A percentile compares a stretch with the other conserved stretches of the same genome.
Conservation (phyloP, 2,329 filamentous ascomycete species). For the Microdochium paspali region DNA sequence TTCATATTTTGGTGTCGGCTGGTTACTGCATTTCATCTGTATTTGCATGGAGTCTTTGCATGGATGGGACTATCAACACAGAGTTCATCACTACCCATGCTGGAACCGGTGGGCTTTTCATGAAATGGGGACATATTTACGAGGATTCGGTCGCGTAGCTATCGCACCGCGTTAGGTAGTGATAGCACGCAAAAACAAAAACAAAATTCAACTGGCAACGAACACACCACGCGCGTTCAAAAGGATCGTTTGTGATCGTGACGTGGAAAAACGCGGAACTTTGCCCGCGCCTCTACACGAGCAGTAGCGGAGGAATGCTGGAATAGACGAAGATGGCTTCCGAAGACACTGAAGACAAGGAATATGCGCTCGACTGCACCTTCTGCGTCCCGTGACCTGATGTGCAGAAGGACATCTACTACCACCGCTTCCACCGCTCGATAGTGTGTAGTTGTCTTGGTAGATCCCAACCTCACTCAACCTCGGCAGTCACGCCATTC, state of each 20-base stretch:
- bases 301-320: too few species aligned
- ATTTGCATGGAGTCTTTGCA: conserved; percentile 1
- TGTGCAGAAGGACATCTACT: too few species aligned
- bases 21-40: conserved; percentile 11
- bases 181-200: background rate
- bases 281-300: too few species aligned
- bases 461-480: too few species aligned
- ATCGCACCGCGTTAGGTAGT: conserved; percentile 1
- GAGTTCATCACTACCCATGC: background rate
- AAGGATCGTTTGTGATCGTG: background rate
- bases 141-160: background rate
- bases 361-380: too few species aligned
- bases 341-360: too few species aligned
- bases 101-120: background rate
- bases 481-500: too few species aligned
- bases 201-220: conserved; percentile 1
- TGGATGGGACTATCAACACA: conserved; percentile 1
- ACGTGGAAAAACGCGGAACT: background rate
- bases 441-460: too few species aligned
- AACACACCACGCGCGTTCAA: background rate
- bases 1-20: conserved; percentile 16
- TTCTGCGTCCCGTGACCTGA: too few species aligned
- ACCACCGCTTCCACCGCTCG: too few species aligned
- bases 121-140: background rate
- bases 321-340: too few species aligned